These are phyloP conservation scores for Fraxinus sp. DNA, from an alignment of 305 asterid genomes.

Conservation along the genomic window DNA sequence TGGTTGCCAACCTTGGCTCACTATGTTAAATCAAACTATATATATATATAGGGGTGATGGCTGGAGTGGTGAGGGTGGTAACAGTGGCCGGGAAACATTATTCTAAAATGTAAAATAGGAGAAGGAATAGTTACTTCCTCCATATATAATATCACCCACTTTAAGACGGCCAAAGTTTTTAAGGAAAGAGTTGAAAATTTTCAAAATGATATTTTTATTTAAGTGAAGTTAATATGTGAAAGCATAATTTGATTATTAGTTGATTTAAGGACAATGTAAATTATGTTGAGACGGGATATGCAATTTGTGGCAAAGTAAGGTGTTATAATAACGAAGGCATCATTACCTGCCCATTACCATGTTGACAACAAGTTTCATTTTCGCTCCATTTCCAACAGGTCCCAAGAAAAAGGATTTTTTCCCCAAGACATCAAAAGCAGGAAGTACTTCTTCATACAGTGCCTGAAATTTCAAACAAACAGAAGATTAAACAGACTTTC, in stretches of 20 bases:
- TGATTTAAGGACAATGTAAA: neutral
- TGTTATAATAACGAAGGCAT: conserved; percentile 11
- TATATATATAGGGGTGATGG: neutral
- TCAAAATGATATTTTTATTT: neutral
- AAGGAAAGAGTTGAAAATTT: neutral
- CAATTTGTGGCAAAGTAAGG: conserved; percentile 2
- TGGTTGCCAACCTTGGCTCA: neutral
- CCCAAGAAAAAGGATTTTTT: conserved; percentile 87
- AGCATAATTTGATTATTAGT: neutral
- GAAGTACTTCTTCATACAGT: conserved; percentile 62
- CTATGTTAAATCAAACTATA: neutral
- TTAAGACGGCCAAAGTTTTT: neutral
- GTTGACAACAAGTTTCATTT: conserved; percentile 95
- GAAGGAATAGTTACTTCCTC: neutral
- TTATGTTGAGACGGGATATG: neutral
- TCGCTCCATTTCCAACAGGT: conserved; percentile 89
- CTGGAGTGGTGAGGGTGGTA: neutral
- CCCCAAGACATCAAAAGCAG: conserved; percentile 86
- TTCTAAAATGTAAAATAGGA: neutral
- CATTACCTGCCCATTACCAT: conserved; percentile 97
- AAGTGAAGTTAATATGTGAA: neutral
- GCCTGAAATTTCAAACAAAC: conserved; percentile 44
- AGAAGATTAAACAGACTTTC: conserved; percentile 20
- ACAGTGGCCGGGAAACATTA: neutral
- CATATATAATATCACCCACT: neutral